phyloP scores from a whole-genome alignment of 257 asterid genomes.

The Haberlea rhodopensis region DNA sequence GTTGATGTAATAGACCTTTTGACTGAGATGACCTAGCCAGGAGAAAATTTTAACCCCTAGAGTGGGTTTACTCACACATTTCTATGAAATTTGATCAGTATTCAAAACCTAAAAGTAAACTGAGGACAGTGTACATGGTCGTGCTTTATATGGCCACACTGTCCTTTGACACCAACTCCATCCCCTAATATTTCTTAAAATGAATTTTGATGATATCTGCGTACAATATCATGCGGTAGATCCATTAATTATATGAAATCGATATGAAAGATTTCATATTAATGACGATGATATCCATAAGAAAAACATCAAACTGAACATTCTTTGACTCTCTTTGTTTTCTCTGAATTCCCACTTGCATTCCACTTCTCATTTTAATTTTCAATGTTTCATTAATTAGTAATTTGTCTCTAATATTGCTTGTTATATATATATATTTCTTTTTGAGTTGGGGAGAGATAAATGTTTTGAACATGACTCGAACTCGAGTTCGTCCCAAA shows the following conservation, averaged over 20 bases:
- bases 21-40: no score
- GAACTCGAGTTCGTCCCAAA: no score
- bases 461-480: no score
- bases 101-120: background rate
- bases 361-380: background rate
- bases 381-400: background rate
- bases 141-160: background rate
- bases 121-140: background rate
- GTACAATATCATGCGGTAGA: background rate
- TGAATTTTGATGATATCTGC: conserved; percentile 3
- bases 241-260: no score
- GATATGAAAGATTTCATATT: no score
- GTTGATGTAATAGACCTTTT: no score
- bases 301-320: no score
- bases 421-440: no score
- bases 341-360: background rate
- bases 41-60: background rate
- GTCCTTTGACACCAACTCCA: background rate
- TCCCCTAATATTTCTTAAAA: background rate
- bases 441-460: no score
- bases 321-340: background rate
- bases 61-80: background rate
- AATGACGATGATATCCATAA: no score
- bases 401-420: no score
- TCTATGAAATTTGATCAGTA: background rate